Conservation (phyloP, 2,329 filamentous ascomycete species). For the Penicillium olsonii region DNA sequence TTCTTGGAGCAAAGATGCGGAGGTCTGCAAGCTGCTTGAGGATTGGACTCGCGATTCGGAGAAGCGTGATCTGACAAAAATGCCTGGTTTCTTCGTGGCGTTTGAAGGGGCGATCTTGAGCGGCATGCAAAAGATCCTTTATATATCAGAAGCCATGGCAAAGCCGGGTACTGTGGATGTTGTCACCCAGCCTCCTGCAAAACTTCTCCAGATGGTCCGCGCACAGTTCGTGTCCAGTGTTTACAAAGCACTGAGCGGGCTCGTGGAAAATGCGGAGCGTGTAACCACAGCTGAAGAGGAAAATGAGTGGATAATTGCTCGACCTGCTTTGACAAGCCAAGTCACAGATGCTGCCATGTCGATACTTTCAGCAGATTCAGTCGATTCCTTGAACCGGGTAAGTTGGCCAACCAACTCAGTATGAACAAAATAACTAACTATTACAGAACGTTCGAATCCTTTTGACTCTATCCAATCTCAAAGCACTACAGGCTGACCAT, state of each 20-base stretch:
- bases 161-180: slow-evolving; percentile 75
- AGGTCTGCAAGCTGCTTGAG: slow-evolving; percentile 88
- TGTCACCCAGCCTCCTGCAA: slow-evolving; percentile 79
- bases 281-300: slow-evolving; percentile 63
- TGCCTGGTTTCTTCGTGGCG: slow-evolving; percentile 81
- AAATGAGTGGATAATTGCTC: slow-evolving; percentile 55
- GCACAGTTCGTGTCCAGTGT: slow-evolving; percentile 90
- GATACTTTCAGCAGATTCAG: slow-evolving; percentile 49
- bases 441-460: slow-evolving; percentile 85
- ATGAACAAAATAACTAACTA: slow-evolving; percentile 14
- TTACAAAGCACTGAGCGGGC: slow-evolving; percentile 90
- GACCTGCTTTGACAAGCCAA: slow-evolving; percentile 30
- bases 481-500: slow-evolving; percentile 75
- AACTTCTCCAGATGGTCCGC: slow-evolving; percentile 86
- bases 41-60: slow-evolving; percentile 88
- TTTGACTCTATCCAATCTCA: slow-evolving; percentile 88
- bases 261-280: slow-evolving; percentile 94
- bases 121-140: slow-evolving; percentile 94
- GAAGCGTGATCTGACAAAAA: slow-evolving; percentile 81
- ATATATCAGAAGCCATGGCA: slow-evolving; percentile 80
- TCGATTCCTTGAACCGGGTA: slow-evolving; percentile 57
- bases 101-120: slow-evolving; percentile 80
- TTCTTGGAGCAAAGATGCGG: slow-evolving; percentile 90
- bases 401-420: slow-evolving; percentile 22
- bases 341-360: slow-evolving; percentile 39